These are phyloP conservation scores for Fusarium sacchari DNA, from an alignment of 2,329 filamentous ascomycete genomes.

Conservation along the genomic window DNA sequence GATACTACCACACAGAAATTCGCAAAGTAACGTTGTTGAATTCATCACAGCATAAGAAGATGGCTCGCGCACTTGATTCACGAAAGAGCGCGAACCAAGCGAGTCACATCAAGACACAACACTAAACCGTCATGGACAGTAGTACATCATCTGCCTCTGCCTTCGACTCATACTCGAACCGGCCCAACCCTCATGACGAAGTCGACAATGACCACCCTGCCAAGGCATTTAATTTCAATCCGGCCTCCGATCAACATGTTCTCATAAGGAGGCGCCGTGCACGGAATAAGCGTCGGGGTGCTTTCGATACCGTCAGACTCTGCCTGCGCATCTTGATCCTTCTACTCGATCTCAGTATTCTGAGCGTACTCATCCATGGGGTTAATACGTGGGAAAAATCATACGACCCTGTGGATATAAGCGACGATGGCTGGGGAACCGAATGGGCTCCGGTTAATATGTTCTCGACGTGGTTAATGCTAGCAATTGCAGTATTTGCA, in stretches of 20 bases:
- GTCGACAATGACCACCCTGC: neutral
- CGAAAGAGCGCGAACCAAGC: neutral
- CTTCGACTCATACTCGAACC: conserved; percentile 15
- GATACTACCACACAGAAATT: neutral
- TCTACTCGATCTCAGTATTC: conserved; percentile 7
- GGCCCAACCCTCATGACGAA: conserved; percentile 11
- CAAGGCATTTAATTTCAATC: neutral
- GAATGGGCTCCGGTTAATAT: neutral
- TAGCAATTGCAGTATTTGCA: neutral
- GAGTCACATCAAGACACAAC: neutral
- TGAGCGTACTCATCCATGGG: neutral
- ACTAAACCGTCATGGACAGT: neutral
- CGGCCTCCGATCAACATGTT: neutral
- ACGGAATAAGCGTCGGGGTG: neutral
- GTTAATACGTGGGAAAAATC: neutral
- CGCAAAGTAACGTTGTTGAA: neutral
- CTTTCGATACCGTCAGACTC: neutral
- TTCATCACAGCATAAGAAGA: neutral
- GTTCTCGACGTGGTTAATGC: conserved; percentile 14
- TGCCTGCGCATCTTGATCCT: neutral
- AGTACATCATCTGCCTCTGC: neutral
- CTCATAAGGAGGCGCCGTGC: neutral
- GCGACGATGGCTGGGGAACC: neutral
- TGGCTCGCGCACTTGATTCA: neutral
- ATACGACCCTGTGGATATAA: neutral